Evolutionary conservation across 345 rosid genomes (phyloP).

Genomic region (Raphanus sativus): DNA sequence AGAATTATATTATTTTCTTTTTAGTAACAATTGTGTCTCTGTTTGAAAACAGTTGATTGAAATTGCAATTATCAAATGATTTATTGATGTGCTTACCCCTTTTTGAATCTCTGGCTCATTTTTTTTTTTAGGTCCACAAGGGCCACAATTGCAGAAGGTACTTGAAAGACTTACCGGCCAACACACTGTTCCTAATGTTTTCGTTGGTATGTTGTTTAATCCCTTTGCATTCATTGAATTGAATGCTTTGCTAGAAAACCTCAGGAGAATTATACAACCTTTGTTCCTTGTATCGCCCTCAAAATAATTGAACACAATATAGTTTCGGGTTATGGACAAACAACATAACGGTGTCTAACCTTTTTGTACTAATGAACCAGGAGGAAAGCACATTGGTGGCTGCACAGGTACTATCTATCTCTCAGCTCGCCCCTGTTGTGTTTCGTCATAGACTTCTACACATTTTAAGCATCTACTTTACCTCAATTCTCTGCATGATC

Average conservation of each 20-base stretch:
- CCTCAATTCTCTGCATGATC: background rate
- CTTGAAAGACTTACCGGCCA: constrained; percentile 89
- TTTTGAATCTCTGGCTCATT: background rate
- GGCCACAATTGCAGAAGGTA: constrained; percentile 81
- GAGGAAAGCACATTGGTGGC: constrained; percentile 91
- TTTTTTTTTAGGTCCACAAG: constrained; percentile 69
- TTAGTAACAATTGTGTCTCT: background rate
- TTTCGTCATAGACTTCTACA: background rate
- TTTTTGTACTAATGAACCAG: constrained; percentile 47
- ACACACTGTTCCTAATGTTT: constrained; percentile 92
- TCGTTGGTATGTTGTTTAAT: constrained; percentile 58
- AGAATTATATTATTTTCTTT: background rate
- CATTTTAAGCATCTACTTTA: background rate
- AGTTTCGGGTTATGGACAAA: background rate
- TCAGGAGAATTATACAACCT: background rate
- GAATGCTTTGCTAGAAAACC: background rate
- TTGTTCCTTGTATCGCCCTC: background rate
- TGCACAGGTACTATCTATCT: constrained; percentile 66
- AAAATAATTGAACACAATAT: background rate
- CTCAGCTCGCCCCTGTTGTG: background rate
- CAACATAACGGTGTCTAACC: background rate
- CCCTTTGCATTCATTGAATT: background rate
- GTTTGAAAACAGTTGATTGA: background rate
- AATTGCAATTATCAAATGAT: background rate
- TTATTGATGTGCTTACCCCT: background rate